These are phyloP conservation scores for Blepharisma japonicum DNA, from an alignment of 73 alveolate genomes.

Conservation along the genomic window DNA sequence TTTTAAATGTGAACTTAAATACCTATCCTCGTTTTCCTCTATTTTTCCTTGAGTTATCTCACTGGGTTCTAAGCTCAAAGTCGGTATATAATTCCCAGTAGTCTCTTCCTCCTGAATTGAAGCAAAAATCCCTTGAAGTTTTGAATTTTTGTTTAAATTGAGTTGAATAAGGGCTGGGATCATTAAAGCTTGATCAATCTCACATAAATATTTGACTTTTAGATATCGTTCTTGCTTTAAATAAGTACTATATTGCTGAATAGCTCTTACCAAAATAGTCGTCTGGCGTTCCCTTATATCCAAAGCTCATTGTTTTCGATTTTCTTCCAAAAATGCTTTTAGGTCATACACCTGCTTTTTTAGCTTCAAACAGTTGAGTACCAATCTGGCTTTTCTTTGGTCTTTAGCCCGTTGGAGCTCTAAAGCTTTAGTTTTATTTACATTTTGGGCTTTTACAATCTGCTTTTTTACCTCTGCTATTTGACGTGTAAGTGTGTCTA, in stretches of 20 bases:
- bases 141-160: no score
- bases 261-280: neutral
- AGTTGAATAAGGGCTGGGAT: neutral
- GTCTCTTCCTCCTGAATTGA: no score
- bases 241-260: neutral
- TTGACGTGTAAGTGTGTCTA: conserved; percentile 24
- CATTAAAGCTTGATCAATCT: neutral
- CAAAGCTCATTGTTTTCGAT: neutral
- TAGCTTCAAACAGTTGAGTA: neutral
- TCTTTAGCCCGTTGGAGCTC: conserved; percentile 10
- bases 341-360: conserved; percentile 24
- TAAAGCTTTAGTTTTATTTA: neutral
- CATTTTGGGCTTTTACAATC: neutral
- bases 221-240: neutral
- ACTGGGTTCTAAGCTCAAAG: no score
- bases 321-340: neutral
- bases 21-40: neutral
- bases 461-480: conserved; percentile 9
- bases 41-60: no score
- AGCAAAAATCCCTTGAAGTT: no score
- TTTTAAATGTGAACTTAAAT: conserved; percentile 4
- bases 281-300: neutral
- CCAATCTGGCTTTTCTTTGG: conserved; percentile 28
- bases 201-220: neutral
- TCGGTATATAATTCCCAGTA: no score